Evolutionary conservation across 169 alveolate genomes (phyloP).

Genomic region (Plasmodium sp.): DNA sequence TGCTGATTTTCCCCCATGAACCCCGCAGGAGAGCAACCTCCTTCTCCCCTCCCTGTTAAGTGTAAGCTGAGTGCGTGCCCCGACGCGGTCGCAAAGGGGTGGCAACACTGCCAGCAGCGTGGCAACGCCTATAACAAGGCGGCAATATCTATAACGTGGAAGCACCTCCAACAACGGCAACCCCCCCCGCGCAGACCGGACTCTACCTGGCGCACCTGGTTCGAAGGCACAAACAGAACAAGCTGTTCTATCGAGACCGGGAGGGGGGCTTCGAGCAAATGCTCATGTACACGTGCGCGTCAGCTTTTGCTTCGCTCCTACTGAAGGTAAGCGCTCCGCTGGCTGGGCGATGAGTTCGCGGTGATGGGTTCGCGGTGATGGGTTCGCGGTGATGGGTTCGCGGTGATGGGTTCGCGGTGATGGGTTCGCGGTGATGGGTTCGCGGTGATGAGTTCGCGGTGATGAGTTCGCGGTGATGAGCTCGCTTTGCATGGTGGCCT

Average conservation of each 20-base stretch:
- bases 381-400: too few relatives aligned
- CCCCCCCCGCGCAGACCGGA: constrained; percentile 9
- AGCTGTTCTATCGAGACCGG: neutral
- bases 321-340: constrained; percentile 3
- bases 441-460: too few relatives aligned
- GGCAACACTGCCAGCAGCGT: neutral
- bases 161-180: too few relatives aligned
- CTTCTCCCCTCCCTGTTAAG: constrained; percentile 31
- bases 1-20: neutral
- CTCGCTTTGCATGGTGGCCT: neutral
- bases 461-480: too few relatives aligned
- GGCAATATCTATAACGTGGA: too few relatives aligned
- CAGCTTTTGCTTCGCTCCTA: neutral
- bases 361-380: too few relatives aligned
- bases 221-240: neutral
- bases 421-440: too few relatives aligned
- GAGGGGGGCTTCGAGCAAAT: constrained; percentile 29
- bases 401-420: too few relatives aligned
- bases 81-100: neutral
- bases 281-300: constrained; percentile 2
- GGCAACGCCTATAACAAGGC: neutral
- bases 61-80: neutral
- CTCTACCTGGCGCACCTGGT: constrained; percentile 1
- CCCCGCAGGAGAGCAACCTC: constrained; percentile 8
- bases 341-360: neutral